A percentile compares a stretch with the other conserved stretches of the same genome.
Evolutionary conservation across 192 early-diverging fungal genomes (phyloP).

Genomic region (Backusella westeae): DNA sequence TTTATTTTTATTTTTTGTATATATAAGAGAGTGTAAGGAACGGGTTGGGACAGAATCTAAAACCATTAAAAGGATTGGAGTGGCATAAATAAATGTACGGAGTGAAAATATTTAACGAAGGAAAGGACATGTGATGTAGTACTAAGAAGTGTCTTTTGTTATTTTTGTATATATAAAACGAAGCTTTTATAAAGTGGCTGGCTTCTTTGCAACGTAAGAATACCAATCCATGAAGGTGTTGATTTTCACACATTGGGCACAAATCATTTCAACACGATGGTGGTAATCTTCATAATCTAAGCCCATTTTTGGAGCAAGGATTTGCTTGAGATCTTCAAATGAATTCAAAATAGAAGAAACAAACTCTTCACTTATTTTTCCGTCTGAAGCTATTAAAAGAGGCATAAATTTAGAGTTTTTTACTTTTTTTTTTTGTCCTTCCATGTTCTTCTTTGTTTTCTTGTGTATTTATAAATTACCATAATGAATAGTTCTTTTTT

Average conservation of each 20-base stretch:
- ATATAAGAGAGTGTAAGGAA: background rate
- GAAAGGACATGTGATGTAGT: background rate
- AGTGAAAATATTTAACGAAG: background rate
- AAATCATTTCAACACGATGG: constrained; percentile 18
- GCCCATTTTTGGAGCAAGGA: constrained; percentile 15
- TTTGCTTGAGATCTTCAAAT: background rate
- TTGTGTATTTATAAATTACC: constrained; percentile 12
- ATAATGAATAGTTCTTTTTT: constrained; percentile 11
- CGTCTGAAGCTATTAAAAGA: background rate
- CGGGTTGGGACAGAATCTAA: background rate
- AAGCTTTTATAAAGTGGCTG: background rate
- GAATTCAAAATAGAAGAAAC: background rate
- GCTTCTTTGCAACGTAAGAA: background rate
- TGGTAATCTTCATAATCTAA: constrained; percentile 12
- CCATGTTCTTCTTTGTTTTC: background rate
- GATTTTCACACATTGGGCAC: constrained; percentile 18
- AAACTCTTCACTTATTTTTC: constrained; percentile 13
- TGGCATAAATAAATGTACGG: background rate
- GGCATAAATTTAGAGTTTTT: background rate
- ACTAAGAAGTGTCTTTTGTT: background rate
- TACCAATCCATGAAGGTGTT: constrained; percentile 16
- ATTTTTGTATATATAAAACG: background rate
- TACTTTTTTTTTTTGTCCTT: background rate
- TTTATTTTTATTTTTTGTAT: background rate
- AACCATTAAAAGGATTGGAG: background rate